Conservation (phyloP, 2,329 filamentous ascomycete species). For the Nemania diffusa region DNA sequence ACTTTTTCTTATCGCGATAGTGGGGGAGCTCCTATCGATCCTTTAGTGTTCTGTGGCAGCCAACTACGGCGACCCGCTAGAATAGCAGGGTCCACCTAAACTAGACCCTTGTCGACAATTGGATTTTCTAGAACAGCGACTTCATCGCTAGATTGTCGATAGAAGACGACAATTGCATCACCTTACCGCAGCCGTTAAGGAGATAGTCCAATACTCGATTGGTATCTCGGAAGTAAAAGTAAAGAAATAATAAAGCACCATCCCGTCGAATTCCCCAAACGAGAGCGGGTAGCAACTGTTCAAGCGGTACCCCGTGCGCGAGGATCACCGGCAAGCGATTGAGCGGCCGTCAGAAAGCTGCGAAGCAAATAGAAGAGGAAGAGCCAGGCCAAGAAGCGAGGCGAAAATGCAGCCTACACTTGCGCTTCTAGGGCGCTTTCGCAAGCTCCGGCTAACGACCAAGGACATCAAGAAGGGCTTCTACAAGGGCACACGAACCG, state of each 20-base stretch:
- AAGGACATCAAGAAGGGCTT: slow-evolving; percentile 93
- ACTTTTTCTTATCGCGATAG: slow-evolving; percentile 43
- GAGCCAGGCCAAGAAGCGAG: not conserved
- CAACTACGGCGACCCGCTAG: slow-evolving; percentile 5
- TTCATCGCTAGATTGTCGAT: not conserved
- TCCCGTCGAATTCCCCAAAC: not conserved
- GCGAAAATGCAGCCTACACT: slow-evolving; percentile 73
- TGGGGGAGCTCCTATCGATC: slow-evolving; percentile 36
- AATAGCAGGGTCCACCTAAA: slow-evolving; percentile 17
- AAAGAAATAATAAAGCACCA: not conserved
- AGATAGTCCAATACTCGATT: not conserved
- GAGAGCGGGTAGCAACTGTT: too few species aligned
- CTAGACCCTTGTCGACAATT: slow-evolving; percentile 8
- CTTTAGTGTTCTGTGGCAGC: not conserved
- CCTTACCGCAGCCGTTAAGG: not conserved
- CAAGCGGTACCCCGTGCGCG: not conserved
- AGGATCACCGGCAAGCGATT: not conserved
- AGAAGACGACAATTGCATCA: not conserved
- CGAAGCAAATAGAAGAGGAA: not conserved
- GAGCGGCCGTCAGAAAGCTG: not conserved
- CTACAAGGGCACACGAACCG: slow-evolving; percentile 96
- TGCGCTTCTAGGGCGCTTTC: slow-evolving; percentile 72
- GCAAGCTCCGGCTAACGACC: slow-evolving; percentile 84
- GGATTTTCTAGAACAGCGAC: slow-evolving; percentile 30
- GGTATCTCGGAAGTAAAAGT: too few species aligned